Percentiles rank a stretch among this genome's conserved stretches.
These are phyloP conservation scores for Sporothrix brunneoviolacea DNA, from an alignment of 2,329 filamentous ascomycete genomes.

Conservation along the genomic window DNA sequence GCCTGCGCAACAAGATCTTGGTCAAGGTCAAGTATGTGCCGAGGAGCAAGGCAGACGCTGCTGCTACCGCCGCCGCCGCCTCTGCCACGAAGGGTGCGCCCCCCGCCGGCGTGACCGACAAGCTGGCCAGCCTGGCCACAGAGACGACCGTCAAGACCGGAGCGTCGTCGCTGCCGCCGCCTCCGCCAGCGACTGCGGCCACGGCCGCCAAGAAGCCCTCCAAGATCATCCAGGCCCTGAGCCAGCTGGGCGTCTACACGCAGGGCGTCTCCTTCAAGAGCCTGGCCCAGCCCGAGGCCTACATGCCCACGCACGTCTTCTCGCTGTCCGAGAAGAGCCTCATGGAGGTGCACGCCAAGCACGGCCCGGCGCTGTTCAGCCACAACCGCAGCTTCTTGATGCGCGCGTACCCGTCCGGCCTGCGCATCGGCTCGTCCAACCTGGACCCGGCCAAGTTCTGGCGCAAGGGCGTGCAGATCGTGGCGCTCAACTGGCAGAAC, in stretches of 20 bases:
- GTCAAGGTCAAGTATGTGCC: constrained; percentile 72
- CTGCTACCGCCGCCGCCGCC: neutral
- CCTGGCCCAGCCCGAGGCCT: constrained; percentile 63
- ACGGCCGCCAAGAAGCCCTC: constrained; percentile 45
- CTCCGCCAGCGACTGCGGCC: neutral
- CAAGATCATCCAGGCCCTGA: constrained; percentile 67
- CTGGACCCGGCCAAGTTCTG: constrained; percentile 79
- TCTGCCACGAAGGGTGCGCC: too few relatives aligned
- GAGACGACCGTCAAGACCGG: constrained; percentile 6
- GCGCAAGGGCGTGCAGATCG: constrained; percentile 83
- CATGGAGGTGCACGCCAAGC: constrained; percentile 50
- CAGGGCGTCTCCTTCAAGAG: constrained; percentile 75
- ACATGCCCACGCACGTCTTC: constrained; percentile 63
- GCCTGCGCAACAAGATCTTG: constrained; percentile 70
- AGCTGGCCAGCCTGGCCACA: constrained; percentile 6
- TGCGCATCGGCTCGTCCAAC: constrained; percentile 78
- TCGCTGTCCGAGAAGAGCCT: constrained; percentile 59
- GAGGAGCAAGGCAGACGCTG: constrained; percentile 20
- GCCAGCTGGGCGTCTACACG: constrained; percentile 74
- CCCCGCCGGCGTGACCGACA: neutral
- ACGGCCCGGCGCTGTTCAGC: constrained; percentile 54
- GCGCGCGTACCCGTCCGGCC: constrained; percentile 79
- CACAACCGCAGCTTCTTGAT: constrained; percentile 81
- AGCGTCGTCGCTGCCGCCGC: constrained; percentile 20
- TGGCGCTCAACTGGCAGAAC: constrained; percentile 90